Evolutionary conservation across 192 early-diverging fungal genomes (phyloP), one percentile per base, ranked within the genome.

Genomic region (Coemansia sp.): DNA sequence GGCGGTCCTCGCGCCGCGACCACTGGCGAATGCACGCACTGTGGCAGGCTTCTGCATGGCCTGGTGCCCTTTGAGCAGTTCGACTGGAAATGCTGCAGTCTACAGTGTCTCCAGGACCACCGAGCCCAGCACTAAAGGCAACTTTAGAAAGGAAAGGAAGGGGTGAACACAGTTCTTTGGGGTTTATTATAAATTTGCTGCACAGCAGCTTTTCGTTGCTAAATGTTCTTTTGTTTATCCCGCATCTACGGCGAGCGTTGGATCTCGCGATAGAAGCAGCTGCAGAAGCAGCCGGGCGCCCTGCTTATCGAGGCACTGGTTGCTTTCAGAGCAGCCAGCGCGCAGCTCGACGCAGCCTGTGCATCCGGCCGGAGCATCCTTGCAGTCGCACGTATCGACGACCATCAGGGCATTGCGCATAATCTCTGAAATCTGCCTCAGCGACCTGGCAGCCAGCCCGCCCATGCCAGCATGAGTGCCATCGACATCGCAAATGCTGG

Each of bases 1-100:
- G 28, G 72, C 88, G 0, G 89, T 89, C 0, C 75, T 95, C 9
- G 69, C 97, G 20, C 95, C 47, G 35, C 49, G 20, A 25, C 0
- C 4, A 46, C 67, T 19, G 64, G 47, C 5, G 18, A 27, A 25
- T 76, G 74, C 29, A 71, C 74, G 1, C 68, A 76, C 30, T 93
- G 91, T 69, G 85, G 83, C 7, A 85, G 83, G 53, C 65, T 72
- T 2, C 58, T 93, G 50, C 79, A 72, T 27, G 83, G 77, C 0
- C 10, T 83, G 22, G 69, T 78, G 0, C 84, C 91, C 1, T 93
- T 93, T 83, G 89, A 91, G 49, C 89, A 90, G 80, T 86, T 85
- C 62, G 81, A 86, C 67, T 89, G 82, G 60, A 79, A 81, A 55
- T 86, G 82, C 63, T 86, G 85, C 60, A 86, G 83, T 39, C 69